These are phyloP conservation scores for Boletus sp. DNA, from an alignment of 768 basidiomycete species.

Conservation along the genomic window DNA sequence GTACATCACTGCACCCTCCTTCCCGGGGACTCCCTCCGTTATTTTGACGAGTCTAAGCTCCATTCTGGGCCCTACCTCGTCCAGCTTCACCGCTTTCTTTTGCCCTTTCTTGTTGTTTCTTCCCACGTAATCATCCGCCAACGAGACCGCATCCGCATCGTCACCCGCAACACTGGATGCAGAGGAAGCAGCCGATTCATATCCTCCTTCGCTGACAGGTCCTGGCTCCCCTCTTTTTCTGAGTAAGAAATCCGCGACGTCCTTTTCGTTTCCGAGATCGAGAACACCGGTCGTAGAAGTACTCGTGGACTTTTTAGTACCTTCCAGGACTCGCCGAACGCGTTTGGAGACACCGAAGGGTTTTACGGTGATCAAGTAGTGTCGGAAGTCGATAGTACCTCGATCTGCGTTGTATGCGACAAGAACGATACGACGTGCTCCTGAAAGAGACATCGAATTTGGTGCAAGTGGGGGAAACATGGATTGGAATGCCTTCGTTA, in stretches of 20 bases:
- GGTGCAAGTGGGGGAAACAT: constrained; percentile 93
- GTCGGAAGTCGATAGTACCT: constrained; percentile 87
- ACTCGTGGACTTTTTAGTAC: constrained; percentile 35
- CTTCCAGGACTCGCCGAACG: constrained; percentile 82
- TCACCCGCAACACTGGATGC: constrained; percentile 83
- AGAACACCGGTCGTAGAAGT: constrained; percentile 44
- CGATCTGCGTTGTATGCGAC: constrained; percentile 86
- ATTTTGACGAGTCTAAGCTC: constrained; percentile 93
- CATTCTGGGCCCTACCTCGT: constrained; percentile 95
- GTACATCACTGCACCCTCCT: constrained; percentile 89
- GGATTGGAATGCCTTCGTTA: constrained; percentile 95
- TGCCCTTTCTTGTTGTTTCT: constrained; percentile 91
- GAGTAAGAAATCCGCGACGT: constrained; percentile 93
- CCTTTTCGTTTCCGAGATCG: constrained; percentile 86
- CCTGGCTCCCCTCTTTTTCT: constrained; percentile 61
- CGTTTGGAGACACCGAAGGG: constrained; percentile 92
- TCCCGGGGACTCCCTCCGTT: constrained; percentile 89
- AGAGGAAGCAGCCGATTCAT: constrained; percentile 80
- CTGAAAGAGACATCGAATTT: constrained; percentile 73
- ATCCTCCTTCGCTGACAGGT: constrained; percentile 58
- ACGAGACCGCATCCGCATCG: constrained; percentile 73
- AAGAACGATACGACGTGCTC: constrained; percentile 91
- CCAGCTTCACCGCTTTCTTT: constrained; percentile 84
- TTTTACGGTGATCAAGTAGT: constrained; percentile 94
- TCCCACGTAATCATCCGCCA: constrained; percentile 94